Percentiles rank a stretch among this genome's conserved stretches.
Conservation (phyloP, 345 rosid genomes). For the Conringia planisiliqua region DNA sequence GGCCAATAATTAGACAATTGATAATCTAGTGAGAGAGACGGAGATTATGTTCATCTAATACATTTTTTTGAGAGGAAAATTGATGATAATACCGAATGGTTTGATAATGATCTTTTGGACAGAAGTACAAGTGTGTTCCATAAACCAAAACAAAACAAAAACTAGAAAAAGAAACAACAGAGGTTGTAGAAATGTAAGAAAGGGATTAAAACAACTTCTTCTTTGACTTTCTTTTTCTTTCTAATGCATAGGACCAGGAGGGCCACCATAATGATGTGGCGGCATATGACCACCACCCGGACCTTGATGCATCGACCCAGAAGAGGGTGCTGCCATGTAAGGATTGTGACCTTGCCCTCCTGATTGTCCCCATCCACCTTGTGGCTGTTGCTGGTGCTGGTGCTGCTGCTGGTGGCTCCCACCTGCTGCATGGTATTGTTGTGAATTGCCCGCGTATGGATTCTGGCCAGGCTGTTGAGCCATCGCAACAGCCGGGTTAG, state of each 20-base stretch:
- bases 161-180: not conserved
- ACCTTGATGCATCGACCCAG: slow-evolving; percentile 44
- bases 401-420: slow-evolving; percentile 38
- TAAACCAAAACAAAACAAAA: not conserved
- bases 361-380: slow-evolving; percentile 66
- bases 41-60: not conserved
- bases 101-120: slow-evolving; percentile 12
- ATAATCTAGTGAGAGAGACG: not conserved
- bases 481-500: slow-evolving; percentile 49
- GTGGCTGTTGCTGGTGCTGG: slow-evolving; percentile 43
- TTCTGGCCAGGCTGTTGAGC: slow-evolving; percentile 55
- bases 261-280: slow-evolving; percentile 41
- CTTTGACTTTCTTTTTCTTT: not conserved
- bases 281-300: slow-evolving; percentile 30
- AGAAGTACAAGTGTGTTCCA: slow-evolving; percentile 23
- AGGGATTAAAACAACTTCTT: slow-evolving; percentile 11
- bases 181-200: not conserved
- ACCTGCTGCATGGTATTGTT: slow-evolving; percentile 45
- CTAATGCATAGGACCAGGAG: slow-evolving; percentile 51
- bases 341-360: slow-evolving; percentile 46
- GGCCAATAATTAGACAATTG: slow-evolving; percentile 1
- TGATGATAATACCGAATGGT: not conserved
- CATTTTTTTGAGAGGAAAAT: not conserved
- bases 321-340: slow-evolving; percentile 48
- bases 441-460: slow-evolving; percentile 41